Evolutionary conservation across 2,329 filamentous ascomycete species (phyloP).

Genomic region (Clonostachys sp.): DNA sequence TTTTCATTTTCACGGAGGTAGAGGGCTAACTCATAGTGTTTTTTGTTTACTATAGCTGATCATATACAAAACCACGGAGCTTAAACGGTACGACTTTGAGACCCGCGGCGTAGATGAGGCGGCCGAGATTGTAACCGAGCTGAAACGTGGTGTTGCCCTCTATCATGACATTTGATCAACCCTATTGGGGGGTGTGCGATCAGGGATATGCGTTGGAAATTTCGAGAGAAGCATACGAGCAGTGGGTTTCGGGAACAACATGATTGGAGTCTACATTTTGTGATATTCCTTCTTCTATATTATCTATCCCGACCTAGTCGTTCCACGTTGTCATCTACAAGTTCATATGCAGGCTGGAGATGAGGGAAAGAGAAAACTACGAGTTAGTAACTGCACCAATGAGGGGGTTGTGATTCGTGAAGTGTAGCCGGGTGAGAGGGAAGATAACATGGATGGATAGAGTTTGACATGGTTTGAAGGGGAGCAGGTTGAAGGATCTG

Average conservation of each 20-base stretch:
- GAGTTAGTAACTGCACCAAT: too few species aligned
- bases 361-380: too few species aligned
- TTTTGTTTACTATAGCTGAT: slow-evolving; percentile 42
- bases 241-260: too few species aligned
- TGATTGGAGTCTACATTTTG: too few species aligned
- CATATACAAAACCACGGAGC: slow-evolving; percentile 72
- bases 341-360: slow-evolving; percentile 55
- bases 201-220: too few species aligned
- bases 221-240: too few species aligned
- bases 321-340: slow-evolving; percentile 72
- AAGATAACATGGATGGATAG: slow-evolving; percentile 34
- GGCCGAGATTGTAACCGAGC: slow-evolving; percentile 71
- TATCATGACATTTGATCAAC: slow-evolving; percentile 44
- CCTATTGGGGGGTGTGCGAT: too few species aligned
- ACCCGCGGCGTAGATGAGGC: slow-evolving; percentile 69
- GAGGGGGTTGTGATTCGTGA: slow-evolving; percentile 28
- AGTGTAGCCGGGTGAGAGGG: slow-evolving; percentile 38
- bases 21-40: not conserved
- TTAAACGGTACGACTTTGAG: slow-evolving; percentile 82
- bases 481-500: too few species aligned
- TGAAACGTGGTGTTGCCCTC: slow-evolving; percentile 70
- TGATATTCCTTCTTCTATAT: not conserved
- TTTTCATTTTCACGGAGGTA: not conserved
- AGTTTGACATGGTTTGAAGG: slow-evolving; percentile 18
- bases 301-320: slow-evolving; percentile 66